A percentile compares a stretch with the other conserved stretches of the same genome.
These are phyloP conservation scores for Globomyces sp. DNA, from an alignment of 371 early-diverging fungal species.

Conservation along the genomic window DNA sequence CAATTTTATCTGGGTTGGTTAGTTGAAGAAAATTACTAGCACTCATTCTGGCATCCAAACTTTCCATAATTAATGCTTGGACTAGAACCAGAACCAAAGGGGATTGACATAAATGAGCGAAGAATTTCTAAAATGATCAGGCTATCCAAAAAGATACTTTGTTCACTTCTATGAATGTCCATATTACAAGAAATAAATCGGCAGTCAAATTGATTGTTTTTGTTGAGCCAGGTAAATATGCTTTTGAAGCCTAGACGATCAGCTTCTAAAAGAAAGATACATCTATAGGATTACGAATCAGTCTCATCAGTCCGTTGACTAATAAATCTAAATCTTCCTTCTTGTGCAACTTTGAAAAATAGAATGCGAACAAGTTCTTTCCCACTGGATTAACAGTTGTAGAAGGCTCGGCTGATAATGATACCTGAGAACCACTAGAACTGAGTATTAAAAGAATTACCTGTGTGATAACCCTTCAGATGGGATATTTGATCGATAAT, in stretches of 20 bases:
- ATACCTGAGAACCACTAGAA: no score
- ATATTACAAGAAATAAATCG: slow-evolving; percentile 80
- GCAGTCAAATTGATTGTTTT: slow-evolving; percentile 65
- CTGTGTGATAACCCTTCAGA: no score
- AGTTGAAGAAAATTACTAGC: no score
- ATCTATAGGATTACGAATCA: slow-evolving; percentile 76
- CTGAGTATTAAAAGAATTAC: no score
- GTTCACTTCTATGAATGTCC: slow-evolving; percentile 78
- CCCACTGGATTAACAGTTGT: slow-evolving; percentile 2
- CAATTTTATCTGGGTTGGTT: slow-evolving; percentile 19
- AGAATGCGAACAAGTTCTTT: slow-evolving; percentile 56
- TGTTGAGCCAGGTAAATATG: slow-evolving; percentile 76
- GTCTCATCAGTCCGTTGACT: slow-evolving; percentile 67
- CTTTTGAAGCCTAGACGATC: slow-evolving; percentile 57
- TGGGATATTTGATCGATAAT: slow-evolving; percentile 35
- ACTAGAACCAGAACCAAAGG: neutral
- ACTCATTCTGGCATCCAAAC: slow-evolving; percentile 7
- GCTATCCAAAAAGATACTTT: slow-evolving; percentile 4
- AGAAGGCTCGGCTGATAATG: neutral
- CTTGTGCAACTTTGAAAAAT: slow-evolving; percentile 73
- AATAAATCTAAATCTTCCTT: slow-evolving; percentile 76
- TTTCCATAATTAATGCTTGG: neutral
- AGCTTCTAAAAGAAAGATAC: slow-evolving; percentile 32
- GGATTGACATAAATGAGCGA: neutral
- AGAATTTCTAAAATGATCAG: neutral